These are phyloP conservation scores for Fusarium setosum DNA, from an alignment of 2,329 filamentous ascomycete species.

Conservation along the genomic window DNA sequence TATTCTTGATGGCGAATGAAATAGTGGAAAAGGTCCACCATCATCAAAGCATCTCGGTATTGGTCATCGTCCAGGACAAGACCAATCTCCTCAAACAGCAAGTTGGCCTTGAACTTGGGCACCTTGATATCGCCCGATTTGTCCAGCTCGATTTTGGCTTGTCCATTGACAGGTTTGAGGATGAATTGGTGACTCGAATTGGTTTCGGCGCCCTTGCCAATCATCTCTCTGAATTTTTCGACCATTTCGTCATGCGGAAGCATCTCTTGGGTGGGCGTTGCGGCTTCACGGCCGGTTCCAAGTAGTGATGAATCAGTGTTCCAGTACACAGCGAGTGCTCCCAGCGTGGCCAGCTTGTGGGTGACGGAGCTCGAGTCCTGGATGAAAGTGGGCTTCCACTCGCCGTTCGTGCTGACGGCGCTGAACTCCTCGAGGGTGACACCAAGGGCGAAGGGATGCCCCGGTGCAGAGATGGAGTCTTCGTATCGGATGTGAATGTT, in stretches of 20 bases:
- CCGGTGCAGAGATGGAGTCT: conserved; percentile 93
- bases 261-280: conserved; percentile 58
- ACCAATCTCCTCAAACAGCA: conserved; percentile 97
- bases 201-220: conserved; percentile 75
- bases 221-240: conserved; percentile 80
- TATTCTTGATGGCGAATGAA: conserved; percentile 98
- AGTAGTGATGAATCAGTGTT: conserved; percentile 92
- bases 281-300: conserved; percentile 80
- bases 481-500: conserved; percentile 99
- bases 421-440: conserved; percentile 96
- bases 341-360: conserved; percentile 93
- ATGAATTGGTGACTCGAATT: conserved; percentile 85
- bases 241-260: conserved; percentile 83
- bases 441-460: conserved; percentile 93
- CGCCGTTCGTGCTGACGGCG: conserved; percentile 92
- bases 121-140: conserved; percentile 85
- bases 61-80: conserved; percentile 98
- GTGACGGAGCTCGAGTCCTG: conserved; percentile 85
- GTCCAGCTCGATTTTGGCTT: conserved; percentile 93
- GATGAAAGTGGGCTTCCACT: conserved; percentile 97
- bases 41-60: conserved; percentile 97
- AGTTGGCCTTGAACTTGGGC: conserved; percentile 88
- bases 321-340: conserved; percentile 95
- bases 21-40: conserved; percentile 98
- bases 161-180: conserved; percentile 92